phyloP scores from a whole-genome alignment of 805 yeast species.

The Zygosaccharomyces pseudorouxii region DNA sequence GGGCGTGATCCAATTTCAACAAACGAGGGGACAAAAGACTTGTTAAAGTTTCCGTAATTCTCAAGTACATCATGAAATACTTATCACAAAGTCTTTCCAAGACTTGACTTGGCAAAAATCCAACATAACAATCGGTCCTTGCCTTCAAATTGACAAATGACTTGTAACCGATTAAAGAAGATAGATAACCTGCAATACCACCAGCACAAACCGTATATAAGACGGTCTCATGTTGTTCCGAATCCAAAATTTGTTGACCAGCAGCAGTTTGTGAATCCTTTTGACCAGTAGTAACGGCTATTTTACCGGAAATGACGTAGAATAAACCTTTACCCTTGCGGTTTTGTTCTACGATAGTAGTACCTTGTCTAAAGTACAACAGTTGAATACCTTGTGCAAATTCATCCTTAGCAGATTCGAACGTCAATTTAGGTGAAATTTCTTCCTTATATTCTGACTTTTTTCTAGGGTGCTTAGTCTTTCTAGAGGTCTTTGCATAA shows the following conservation, averaged over 20 bases:
- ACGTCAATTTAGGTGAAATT: constrained; percentile 36
- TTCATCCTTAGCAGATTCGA: constrained; percentile 49
- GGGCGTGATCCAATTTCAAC: constrained; percentile 76
- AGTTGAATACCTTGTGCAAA: constrained; percentile 59
- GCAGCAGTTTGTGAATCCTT: constrained; percentile 1
- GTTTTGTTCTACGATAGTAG: constrained; percentile 58
- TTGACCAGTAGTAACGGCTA: constrained; percentile 48
- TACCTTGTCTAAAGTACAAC: constrained; percentile 47
- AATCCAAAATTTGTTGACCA: constrained; percentile 9
- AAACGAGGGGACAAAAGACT: constrained; percentile 62
- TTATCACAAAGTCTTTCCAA: constrained; percentile 67
- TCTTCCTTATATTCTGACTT: constrained; percentile 21
- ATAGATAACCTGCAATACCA: constrained; percentile 82
- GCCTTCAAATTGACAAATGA: constrained; percentile 73
- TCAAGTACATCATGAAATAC: constrained; percentile 68
- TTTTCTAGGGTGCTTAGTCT: constrained; percentile 19
- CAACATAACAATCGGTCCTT: constrained; percentile 58
- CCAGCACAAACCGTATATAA: constrained; percentile 66
- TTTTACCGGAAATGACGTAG: constrained; percentile 72
- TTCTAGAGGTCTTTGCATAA: constrained; percentile 17
- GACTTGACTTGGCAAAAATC: constrained; percentile 58
- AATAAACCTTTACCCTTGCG: constrained; percentile 68
- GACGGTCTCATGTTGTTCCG: constrained; percentile 15
- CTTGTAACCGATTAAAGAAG: constrained; percentile 71
- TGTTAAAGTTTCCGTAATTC: constrained; percentile 70